Conservation (phyloP, 371 early-diverging fungal species). For the Mortierella sp. region DNA sequence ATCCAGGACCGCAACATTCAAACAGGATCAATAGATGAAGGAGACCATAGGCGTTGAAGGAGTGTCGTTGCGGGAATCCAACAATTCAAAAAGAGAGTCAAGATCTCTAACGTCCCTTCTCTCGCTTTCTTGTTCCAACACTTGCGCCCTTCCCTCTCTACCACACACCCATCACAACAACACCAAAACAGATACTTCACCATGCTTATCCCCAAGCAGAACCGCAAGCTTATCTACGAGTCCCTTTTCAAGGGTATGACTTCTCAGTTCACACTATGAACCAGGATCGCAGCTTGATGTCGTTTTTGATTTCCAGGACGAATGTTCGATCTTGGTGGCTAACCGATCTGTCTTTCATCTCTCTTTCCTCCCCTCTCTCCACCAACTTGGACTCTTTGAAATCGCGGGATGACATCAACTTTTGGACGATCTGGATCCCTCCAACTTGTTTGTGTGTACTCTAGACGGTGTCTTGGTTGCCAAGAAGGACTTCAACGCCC, state of each 20-base stretch:
- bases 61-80: not conserved
- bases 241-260: slow-evolving; percentile 85
- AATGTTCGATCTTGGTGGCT: slow-evolving; percentile 28
- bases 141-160: no score
- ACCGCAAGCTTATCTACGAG: slow-evolving; percentile 96
- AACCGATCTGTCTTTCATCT: slow-evolving; percentile 3
- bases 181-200: slow-evolving; percentile 56
- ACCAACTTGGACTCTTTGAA: not conserved
- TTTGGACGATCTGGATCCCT: slow-evolving; percentile 2
- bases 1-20: not conserved
- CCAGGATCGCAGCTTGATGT: slow-evolving; percentile 2
- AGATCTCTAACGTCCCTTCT: slow-evolving; percentile 19
- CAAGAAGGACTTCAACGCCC: slow-evolving; percentile 97
- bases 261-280: not conserved
- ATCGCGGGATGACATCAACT: slow-evolving; percentile 6
- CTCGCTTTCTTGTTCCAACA: slow-evolving; percentile 10
- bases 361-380: not conserved
- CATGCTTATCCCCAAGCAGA: slow-evolving; percentile 97
- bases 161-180: no score
- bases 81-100: not conserved
- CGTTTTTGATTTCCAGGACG: slow-evolving; percentile 14
- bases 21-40: not conserved
- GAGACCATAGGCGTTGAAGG: no score
- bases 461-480: slow-evolving; percentile 98
- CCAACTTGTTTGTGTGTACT: slow-evolving; percentile 1